Evolutionary conservation across 2,329 filamentous ascomycete species (phyloP).

Genomic region (Xylogone sp.): DNA sequence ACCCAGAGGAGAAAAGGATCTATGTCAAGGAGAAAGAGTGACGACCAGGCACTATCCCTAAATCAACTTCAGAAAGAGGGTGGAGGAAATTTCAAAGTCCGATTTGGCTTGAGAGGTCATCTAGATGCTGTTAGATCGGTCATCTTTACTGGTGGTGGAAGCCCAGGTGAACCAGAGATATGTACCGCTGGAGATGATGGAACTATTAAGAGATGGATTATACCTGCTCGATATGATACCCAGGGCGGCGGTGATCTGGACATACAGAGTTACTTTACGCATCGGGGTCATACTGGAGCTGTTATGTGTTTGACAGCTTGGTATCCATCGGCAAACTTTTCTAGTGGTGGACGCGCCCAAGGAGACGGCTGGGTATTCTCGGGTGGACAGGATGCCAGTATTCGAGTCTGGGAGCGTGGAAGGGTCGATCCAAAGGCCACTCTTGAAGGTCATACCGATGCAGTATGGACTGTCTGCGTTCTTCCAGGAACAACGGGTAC

Average conservation of each 20-base stretch:
- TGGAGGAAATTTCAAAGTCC: constrained; percentile 79
- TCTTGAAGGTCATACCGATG: constrained; percentile 89
- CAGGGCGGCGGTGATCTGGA: constrained; percentile 68
- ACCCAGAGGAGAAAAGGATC: constrained; percentile 80
- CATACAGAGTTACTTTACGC: constrained; percentile 90
- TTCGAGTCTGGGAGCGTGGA: constrained; percentile 93
- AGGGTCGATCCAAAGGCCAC: constrained; percentile 94
- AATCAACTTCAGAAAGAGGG: constrained; percentile 60
- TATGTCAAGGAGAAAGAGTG: constrained; percentile 65
- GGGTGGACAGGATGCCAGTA: constrained; percentile 87
- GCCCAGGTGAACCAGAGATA: constrained; percentile 91
- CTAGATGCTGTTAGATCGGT: constrained; percentile 91
- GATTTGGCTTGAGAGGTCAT: constrained; percentile 88
- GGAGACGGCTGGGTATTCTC: constrained; percentile 99
- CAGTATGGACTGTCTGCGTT: constrained; percentile 93
- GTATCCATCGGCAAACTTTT: constrained; percentile 82
- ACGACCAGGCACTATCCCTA: constrained; percentile 60
- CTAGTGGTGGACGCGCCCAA: constrained; percentile 79
- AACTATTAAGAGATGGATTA: constrained; percentile 94
- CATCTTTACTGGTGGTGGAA: constrained; percentile 95
- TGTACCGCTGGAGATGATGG: constrained; percentile 96
- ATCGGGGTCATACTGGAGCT: constrained; percentile 87
- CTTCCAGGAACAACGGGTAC: constrained; percentile 77
- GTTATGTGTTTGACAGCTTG: constrained; percentile 86
- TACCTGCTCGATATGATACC: constrained; percentile 73